Evolutionary conservation across 1,139 yeast genomes (phyloP).

Genomic region (Candida sp.): DNA sequence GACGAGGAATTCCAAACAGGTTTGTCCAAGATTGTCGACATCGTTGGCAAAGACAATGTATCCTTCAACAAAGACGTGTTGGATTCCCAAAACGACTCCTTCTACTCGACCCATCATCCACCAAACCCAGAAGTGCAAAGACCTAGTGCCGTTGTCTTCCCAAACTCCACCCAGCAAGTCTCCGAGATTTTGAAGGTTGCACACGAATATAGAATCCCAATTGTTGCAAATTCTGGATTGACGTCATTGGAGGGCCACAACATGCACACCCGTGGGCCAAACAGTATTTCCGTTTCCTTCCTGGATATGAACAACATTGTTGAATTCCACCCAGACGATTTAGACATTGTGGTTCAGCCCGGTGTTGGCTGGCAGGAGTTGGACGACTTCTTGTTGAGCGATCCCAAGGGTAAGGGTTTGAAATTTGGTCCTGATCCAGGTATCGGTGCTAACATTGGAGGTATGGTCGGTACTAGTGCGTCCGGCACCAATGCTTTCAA

Average conservation of each 20-base stretch:
- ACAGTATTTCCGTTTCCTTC: constrained; percentile 42
- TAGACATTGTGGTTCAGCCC: constrained; percentile 49
- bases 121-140: constrained; percentile 46
- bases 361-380: constrained; percentile 56
- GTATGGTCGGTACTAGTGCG: constrained; percentile 51
- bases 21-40: constrained; percentile 13
- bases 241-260: constrained; percentile 85
- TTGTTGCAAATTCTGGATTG: constrained; percentile 80
- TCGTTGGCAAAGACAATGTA: constrained; percentile 17
- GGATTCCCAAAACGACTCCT: constrained; percentile 60
- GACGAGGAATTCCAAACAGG: constrained; percentile 17
- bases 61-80: constrained; percentile 33
- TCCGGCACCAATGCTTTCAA: constrained; percentile 51
- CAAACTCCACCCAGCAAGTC: constrained; percentile 67
- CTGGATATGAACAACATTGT: constrained; percentile 37
- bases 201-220: constrained; percentile 64
- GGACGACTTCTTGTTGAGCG: constrained; percentile 35
- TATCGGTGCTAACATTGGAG: constrained; percentile 50
- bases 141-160: constrained; percentile 67
- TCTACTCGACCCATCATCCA: constrained; percentile 70
- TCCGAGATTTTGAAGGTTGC: constrained; percentile 62
- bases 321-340: constrained; percentile 44
- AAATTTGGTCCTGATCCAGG: constrained; percentile 55
- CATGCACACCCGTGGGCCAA: constrained; percentile 66
- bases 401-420: constrained; percentile 38